Conservation (phyloP, 208 protist species). For the Blechomonas ayalai region DNA sequence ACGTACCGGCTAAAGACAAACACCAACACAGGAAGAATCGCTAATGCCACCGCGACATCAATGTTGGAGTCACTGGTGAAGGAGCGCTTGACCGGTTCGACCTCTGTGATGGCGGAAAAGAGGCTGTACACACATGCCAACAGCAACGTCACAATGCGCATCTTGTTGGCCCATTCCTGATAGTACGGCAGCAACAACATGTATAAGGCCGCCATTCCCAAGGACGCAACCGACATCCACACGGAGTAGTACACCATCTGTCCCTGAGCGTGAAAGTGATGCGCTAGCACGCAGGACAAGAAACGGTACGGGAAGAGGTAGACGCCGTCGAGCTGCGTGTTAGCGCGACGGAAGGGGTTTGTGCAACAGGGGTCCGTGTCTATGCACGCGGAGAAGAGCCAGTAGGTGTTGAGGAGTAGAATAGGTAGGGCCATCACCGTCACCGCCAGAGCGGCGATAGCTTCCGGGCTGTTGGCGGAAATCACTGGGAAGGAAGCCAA, state of each 20-base stretch:
- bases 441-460: neutral
- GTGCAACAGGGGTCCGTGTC: neutral
- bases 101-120: constrained; percentile 6
- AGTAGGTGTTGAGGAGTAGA: neutral
- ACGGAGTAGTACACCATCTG: constrained; percentile 4
- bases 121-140: constrained; percentile 2
- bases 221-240: constrained; percentile 9
- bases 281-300: constrained; percentile 6
- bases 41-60: constrained; percentile 4
- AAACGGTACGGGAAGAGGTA: constrained; percentile 9
- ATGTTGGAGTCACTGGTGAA: constrained; percentile 1
- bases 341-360: constrained; percentile 1
- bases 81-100: neutral
- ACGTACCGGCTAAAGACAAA: constrained; percentile 2
- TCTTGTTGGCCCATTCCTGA: constrained; percentile 1
- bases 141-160: constrained; percentile 7
- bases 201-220: constrained; percentile 2
- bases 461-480: neutral
- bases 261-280: constrained; percentile 7
- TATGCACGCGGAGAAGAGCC: constrained; percentile 1
- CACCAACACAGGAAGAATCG: constrained; percentile 1
- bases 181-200: constrained; percentile 9
- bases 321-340: constrained; percentile 5
- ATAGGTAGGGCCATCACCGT: constrained; percentile 2
- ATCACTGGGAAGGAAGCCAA: constrained; percentile 6